A percentile compares a stretch with the other conserved stretches of the same genome.
Evolutionary conservation across 2,329 filamentous ascomycete species (phyloP).

Genomic region (Xenoacremonium recifei): DNA sequence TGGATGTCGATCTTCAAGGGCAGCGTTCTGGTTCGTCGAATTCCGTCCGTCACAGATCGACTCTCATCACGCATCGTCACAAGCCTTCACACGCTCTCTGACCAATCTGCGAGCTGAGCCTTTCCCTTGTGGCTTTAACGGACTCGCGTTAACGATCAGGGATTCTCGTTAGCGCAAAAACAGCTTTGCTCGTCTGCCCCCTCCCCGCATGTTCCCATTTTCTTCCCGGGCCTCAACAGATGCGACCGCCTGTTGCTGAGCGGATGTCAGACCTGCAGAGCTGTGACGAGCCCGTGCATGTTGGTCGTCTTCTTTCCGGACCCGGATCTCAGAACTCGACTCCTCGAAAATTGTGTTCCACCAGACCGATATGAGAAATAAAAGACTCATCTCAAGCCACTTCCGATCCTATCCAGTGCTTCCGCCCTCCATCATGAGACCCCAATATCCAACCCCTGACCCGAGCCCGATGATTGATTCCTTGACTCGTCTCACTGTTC

Average conservation of each 20-base stretch:
- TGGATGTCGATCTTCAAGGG: conserved; percentile 5
- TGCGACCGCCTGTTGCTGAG: neutral
- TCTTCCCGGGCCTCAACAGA: neutral
- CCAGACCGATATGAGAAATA: too few relatives aligned
- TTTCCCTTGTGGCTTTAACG: conserved; percentile 13
- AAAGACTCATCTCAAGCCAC: too few relatives aligned
- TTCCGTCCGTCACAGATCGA: conserved; percentile 2
- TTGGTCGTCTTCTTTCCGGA: too few relatives aligned
- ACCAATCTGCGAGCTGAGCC: conserved; percentile 19
- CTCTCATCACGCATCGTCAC: conserved; percentile 16
- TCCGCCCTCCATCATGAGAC: neutral
- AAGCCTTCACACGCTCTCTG: conserved; percentile 13
- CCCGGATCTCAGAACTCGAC: too few relatives aligned
- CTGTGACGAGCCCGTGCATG: too few relatives aligned
- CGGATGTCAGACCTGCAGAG: too few relatives aligned
- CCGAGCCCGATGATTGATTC: too few relatives aligned
- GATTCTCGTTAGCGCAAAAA: neutral
- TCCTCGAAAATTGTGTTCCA: too few relatives aligned
- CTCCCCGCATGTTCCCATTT: neutral
- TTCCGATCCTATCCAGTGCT: neutral
- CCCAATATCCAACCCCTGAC: too few relatives aligned
- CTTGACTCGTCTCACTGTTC: conserved; percentile 17
- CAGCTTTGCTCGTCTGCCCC: neutral
- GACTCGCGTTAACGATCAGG: conserved; percentile 7
- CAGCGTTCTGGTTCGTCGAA: conserved; percentile 13